A percentile compares a stretch with the other conserved stretches of the same genome.
Conservation (phyloP, 1,139 yeast species). For the Geotrichum histeridarum region DNA sequence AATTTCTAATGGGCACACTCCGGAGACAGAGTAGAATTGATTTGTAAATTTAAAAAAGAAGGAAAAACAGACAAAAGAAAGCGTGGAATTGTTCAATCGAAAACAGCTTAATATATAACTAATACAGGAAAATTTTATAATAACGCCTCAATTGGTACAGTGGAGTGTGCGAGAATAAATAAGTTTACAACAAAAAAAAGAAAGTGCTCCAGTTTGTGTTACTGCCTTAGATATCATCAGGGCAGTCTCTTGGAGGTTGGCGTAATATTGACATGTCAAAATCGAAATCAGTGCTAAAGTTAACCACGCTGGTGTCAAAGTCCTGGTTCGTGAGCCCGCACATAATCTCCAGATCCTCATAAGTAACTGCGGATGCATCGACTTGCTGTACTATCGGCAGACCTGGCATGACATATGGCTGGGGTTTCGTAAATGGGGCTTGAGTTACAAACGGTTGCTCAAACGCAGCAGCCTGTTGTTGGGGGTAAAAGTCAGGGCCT, state of each 20-base stretch:
- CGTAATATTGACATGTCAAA: slow-evolving; percentile 11
- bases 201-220: not conserved
- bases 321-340: slow-evolving; percentile 19
- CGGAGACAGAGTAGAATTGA: no score
- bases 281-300: slow-evolving; percentile 19
- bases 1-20: no score
- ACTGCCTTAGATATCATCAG: slow-evolving; percentile 13
- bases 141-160: no score
- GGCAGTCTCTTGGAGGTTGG: slow-evolving; percentile 19
- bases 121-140: no score
- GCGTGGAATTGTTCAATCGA: no score
- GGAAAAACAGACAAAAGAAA: no score
- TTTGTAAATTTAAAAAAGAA: no score
- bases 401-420: not conserved
- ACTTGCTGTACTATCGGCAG: not conserved
- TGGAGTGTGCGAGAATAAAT: no score
- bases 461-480: no score
- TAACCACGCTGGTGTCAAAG: slow-evolving; percentile 16
- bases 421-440: not conserved
- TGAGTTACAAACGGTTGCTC: not conserved
- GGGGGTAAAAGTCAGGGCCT: not conserved
- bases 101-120: no score
- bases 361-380: slow-evolving; percentile 9
- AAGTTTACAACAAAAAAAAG: not conserved
- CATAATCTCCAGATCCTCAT: slow-evolving; percentile 20